Conservation (phyloP, 805 yeast genomes). For the Zygosaccharomyces pseudorouxii region DNA sequence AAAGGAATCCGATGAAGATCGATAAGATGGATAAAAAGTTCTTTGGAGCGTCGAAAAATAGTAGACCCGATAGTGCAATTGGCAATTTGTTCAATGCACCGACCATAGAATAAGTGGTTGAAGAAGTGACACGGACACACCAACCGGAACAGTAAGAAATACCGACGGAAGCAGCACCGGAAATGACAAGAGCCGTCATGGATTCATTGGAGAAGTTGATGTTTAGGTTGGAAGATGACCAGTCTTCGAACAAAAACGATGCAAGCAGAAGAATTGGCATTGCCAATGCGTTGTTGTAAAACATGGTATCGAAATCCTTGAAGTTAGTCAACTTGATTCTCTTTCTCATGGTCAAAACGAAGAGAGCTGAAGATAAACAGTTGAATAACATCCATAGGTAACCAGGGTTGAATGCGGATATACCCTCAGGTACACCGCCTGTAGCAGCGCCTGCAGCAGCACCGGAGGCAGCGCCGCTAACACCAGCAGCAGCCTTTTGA, state of each 20-base stretch:
- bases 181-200: slow-evolving; percentile 75
- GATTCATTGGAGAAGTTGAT: slow-evolving; percentile 71
- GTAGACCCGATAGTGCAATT: slow-evolving; percentile 88
- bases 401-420: slow-evolving; percentile 55
- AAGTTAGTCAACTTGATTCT: slow-evolving; percentile 95
- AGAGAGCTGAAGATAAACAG: slow-evolving; percentile 91
- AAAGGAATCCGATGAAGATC: slow-evolving; percentile 86
- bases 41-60: slow-evolving; percentile 92
- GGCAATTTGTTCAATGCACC: slow-evolving; percentile 99
- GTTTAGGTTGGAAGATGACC: slow-evolving; percentile 77
- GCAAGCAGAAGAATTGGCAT: slow-evolving; percentile 79
- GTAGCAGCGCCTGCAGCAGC: slow-evolving; percentile 21
- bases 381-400: slow-evolving; percentile 96
- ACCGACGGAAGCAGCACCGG: slow-evolving; percentile 93
- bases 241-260: slow-evolving; percentile 82
- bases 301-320: slow-evolving; percentile 97
- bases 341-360: slow-evolving; percentile 93
- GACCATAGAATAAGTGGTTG: slow-evolving; percentile 98
- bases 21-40: slow-evolving; percentile 90
- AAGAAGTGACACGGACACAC: slow-evolving; percentile 99
- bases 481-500: slow-evolving; percentile 17
- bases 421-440: slow-evolving; percentile 23
- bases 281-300: slow-evolving; percentile 90
- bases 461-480: slow-evolving; percentile 15
- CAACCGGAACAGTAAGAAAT: slow-evolving; percentile 98